Base-by-base conservation (phyloP, 768 basidiomycete genomes). In the Tulasnella calospora region DNA sequence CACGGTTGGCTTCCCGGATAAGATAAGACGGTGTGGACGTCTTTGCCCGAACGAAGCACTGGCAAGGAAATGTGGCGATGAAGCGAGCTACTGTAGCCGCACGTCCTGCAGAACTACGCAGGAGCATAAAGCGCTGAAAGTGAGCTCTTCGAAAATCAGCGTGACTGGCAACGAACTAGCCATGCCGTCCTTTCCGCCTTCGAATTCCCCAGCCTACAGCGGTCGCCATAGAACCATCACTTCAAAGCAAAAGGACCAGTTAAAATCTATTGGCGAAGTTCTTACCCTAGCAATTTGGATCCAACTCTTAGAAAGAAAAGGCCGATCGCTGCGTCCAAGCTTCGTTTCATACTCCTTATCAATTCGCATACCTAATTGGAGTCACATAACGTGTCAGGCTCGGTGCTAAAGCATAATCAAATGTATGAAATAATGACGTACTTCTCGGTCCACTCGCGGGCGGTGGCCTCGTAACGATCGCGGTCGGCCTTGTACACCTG, bases 381-480 rank as follows among this genome's bases (percentile, higher is more conserved):
- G 61, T 67, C 61, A 67, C 61, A 19, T 12, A 27, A 27, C 23
- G 33, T 27, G 61, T 67, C 61, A 67, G 61, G 13, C n/a, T 35
- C 30, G 61, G 27, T 67, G 30, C 33, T 12, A 35, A 35, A 33
- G 21, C 9, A n/a, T 3, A 15, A 1, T n/a, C 8, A 57, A 30
- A 55, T 55, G n/a, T n/a, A 7, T 47, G 46, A 51, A n/a, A 35
- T 27, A 35, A 35, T 67, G 6, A 85, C 93, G 82, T 83, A 99
- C 96, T 98, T 98, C 90, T 96, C 92, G 85, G 97, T 97, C 97
- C 97, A 99, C 88, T 99, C 97, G 86, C 96, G 89, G 36, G 97
- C 97, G 41, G 95, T 98, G 79, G 95, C 94, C 86, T 99, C 98
- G 84, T 99, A 99, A 82, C 96, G 92, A 81, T 93, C 87, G 82